Percentiles rank a stretch among this genome's conserved stretches.
Evolutionary conservation across 208 protist species (phyloP).

Genomic region (Vickermania ingenoplastis): DNA sequence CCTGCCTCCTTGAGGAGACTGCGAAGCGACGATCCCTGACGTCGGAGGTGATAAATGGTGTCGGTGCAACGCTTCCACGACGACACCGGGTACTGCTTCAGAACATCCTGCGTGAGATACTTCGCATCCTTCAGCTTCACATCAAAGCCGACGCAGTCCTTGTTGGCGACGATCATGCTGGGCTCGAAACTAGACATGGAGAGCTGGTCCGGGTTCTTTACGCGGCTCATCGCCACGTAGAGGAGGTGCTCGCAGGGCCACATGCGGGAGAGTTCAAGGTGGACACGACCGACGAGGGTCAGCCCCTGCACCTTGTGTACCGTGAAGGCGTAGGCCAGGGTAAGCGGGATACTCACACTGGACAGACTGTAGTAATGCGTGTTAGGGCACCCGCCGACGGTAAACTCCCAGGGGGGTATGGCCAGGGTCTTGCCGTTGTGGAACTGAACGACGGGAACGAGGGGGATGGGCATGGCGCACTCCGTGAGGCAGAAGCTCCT

Average conservation of each 20-base stretch:
- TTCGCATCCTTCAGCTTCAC: slow-evolving; percentile 23
- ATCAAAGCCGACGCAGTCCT: slow-evolving; percentile 69
- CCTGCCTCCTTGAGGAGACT: slow-evolving; percentile 32
- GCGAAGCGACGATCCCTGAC: slow-evolving; percentile 51
- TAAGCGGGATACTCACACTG: slow-evolving; percentile 63
- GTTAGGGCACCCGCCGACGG: slow-evolving; percentile 52
- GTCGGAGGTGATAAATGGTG: slow-evolving; percentile 73
- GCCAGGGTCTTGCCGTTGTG: slow-evolving; percentile 68
- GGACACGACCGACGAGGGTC: slow-evolving; percentile 74
- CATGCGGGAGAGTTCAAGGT: slow-evolving; percentile 83
- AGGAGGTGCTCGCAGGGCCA: slow-evolving; percentile 85
- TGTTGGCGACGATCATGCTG: slow-evolving; percentile 74
- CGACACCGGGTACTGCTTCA: slow-evolving; percentile 49
- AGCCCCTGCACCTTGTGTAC: slow-evolving; percentile 88
- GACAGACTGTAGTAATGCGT: slow-evolving; percentile 76
- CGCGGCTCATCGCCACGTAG: slow-evolving; percentile 85
- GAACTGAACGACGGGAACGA: slow-evolving; percentile 81
- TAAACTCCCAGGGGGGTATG: slow-evolving; percentile 79
- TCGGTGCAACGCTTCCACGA: slow-evolving; percentile 85
- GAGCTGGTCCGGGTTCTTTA: slow-evolving; percentile 84
- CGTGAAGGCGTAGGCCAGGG: slow-evolving; percentile 84
- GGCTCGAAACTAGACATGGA: slow-evolving; percentile 65
- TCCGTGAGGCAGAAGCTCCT: slow-evolving; percentile 73
- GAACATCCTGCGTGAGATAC: slow-evolving; percentile 22
- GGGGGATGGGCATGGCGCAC: slow-evolving; percentile 65